These are phyloP conservation scores for Coniella lustricola DNA, from an alignment of 2,329 filamentous ascomycete species.

Conservation along the genomic window DNA sequence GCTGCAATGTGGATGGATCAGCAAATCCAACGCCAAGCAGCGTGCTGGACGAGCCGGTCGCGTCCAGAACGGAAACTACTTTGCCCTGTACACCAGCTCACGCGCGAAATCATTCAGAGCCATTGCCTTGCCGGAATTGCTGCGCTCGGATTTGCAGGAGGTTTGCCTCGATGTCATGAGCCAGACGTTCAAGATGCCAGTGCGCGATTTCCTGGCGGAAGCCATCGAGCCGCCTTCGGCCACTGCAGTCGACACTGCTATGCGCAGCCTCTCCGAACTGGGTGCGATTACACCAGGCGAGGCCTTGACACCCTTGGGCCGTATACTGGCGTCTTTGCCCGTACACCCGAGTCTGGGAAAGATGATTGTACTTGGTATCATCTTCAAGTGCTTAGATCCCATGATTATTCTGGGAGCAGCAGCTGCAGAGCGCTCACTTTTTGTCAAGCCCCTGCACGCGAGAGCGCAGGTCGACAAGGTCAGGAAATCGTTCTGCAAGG, in stretches of 20 bases:
- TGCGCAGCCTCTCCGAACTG: slow-evolving; percentile 31
- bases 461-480: not conserved
- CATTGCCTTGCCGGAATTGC: slow-evolving; percentile 31
- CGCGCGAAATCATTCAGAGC: slow-evolving; percentile 22
- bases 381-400: slow-evolving; percentile 45
- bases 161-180: slow-evolving; percentile 36
- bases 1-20: slow-evolving; percentile 37
- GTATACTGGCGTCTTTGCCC: slow-evolving; percentile 23
- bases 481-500: not conserved
- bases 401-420: slow-evolving; percentile 35
- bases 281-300: slow-evolving; percentile 36
- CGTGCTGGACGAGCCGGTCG: slow-evolving; percentile 43
- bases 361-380: slow-evolving; percentile 41
- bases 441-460: not conserved
- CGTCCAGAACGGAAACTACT: slow-evolving; percentile 41
- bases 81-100: slow-evolving; percentile 33
- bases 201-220: slow-evolving; percentile 33
- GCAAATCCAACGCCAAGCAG: slow-evolving; percentile 38
- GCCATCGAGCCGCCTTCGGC: slow-evolving; percentile 37
- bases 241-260: slow-evolving; percentile 29
- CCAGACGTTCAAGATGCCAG: slow-evolving; percentile 28
- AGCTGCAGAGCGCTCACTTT: slow-evolving; percentile 4
- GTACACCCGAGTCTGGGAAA: slow-evolving; percentile 39
- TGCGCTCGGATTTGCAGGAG: slow-evolving; percentile 35
- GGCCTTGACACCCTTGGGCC: slow-evolving; percentile 37